Base-by-base conservation (phyloP, 2,329 filamentous ascomycete species). In the Aspergillus sp. region DNA sequence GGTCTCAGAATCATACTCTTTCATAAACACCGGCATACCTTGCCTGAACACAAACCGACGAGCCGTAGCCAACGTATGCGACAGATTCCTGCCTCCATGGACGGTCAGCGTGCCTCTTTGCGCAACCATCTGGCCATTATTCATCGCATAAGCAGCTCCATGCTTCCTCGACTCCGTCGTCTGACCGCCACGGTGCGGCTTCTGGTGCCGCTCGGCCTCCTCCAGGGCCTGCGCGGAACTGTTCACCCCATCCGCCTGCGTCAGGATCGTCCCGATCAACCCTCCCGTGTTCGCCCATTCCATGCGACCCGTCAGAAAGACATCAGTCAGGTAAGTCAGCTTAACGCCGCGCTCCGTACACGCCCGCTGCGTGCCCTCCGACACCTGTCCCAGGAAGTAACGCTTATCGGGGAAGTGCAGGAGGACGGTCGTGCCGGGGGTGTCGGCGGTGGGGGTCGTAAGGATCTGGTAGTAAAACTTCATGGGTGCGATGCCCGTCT, bases 21-120 rank as follows among this genome's bases (percentile, higher is more conserved):
- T 75, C 1, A 84, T 75, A 30, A 71, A 72, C n/a, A 96, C 69
- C 0, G 85, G 84, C 62, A 94, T 77, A 0, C 87, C 84, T 57
- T 87, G 89, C 34, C 93, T 79, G 58, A 96, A 91, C 43, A 97
- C 81, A 66, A 95, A 95, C 30, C 83, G 75, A 41, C 93, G 79
- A 10, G 85, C 83, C 0, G 89, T 87, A n/a, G 88, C 90, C 47
- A 98, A 67, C 4, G 81, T 76, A 60, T 96, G 85, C 41, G 82
- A 79, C 46, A 97, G 67, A 62, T 97, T 97, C 44, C 81, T 81
- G 4, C 84, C 82, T 3, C 87, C 90, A 62, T 94, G 86, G 8
- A 97, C 73, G n/a, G 76, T 78, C 48, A 89, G 60, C 12, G 66
- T 68, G 9, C 62, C 56, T 45, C 60, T 66, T 36, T 64, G 49